A percentile compares a stretch with the other conserved stretches of the same genome.
Conservation (phyloP, 306 rosid species). For the Ziziphus jujuba region DNA sequence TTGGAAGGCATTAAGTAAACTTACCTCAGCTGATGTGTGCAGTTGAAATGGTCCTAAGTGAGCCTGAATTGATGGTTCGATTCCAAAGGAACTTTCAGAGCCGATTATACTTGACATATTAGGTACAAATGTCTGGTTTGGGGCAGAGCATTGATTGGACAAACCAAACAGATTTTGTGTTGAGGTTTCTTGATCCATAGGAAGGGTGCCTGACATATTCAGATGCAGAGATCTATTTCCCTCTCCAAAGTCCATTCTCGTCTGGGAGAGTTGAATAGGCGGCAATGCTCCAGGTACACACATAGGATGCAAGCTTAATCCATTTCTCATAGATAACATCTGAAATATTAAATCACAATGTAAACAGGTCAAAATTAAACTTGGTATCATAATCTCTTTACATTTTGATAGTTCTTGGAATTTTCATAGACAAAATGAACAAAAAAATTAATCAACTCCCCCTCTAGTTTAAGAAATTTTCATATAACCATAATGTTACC, state of each 20-base stretch:
- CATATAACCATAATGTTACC: too few species aligned
- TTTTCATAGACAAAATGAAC: background rate
- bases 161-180: conserved; percentile 42
- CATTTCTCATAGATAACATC: conserved; percentile 92
- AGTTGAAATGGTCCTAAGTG: conserved; percentile 50
- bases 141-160: conserved; percentile 40
- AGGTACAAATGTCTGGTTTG: conserved; percentile 42
- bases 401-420: background rate
- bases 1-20: background rate
- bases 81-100: conserved; percentile 44
- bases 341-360: conserved; percentile 36
- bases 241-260: conserved; percentile 52
- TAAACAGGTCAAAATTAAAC: conserved; percentile 8
- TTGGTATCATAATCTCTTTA: background rate
- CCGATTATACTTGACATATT: conserved; percentile 45
- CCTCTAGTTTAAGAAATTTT: too few species aligned
- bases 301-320: conserved; percentile 77
- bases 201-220: conserved; percentile 43
- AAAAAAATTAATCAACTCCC: too few species aligned
- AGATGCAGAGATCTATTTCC: conserved; percentile 52
- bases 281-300: conserved; percentile 61
- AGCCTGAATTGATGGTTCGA: conserved; percentile 44
- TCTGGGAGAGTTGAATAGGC: conserved; percentile 49
- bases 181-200: conserved; percentile 53
- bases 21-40: conserved; percentile 50